Evolutionary conservation across 495 filamentous ascomycete genomes (phyloP).

Genomic region (Penicillium cataractarum): DNA sequence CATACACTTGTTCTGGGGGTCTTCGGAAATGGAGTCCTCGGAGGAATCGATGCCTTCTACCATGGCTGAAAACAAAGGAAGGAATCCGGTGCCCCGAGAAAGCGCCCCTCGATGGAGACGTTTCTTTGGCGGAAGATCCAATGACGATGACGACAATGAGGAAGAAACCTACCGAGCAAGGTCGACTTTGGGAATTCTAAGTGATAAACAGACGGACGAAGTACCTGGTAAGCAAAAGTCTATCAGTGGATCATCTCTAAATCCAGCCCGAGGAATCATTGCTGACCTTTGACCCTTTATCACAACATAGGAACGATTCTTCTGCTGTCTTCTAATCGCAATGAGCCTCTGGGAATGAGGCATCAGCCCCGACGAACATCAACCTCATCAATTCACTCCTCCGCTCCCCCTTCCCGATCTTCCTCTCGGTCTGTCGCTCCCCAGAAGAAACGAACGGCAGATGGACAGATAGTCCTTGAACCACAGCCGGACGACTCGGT

Average conservation of each 20-base stretch:
- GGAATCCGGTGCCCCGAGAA: neutral
- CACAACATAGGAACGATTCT: constrained; percentile 70
- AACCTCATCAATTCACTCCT: constrained; percentile 69
- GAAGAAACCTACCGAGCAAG: constrained; percentile 45
- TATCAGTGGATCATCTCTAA: neutral
- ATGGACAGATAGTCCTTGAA: constrained; percentile 86
- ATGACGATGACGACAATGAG: constrained; percentile 3
- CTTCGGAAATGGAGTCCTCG: constrained; percentile 9
- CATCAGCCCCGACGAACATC: constrained; percentile 77
- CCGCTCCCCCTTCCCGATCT: constrained; percentile 52
- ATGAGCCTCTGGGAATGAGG: constrained; percentile 79
- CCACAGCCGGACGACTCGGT: constrained; percentile 89
- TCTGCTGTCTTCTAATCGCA: constrained; percentile 72
- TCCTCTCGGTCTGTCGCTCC: constrained; percentile 42
- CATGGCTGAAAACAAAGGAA: neutral
- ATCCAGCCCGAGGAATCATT: neutral
- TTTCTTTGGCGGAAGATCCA: constrained; percentile 20
- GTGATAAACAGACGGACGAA: constrained; percentile 81
- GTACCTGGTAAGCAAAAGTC: constrained; percentile 70
- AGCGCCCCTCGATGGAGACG: constrained; percentile 26
- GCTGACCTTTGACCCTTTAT: neutral
- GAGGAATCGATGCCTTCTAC: constrained; percentile 1
- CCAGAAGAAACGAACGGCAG: constrained; percentile 72
- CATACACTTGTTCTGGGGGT: neutral
- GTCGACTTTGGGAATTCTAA: constrained; percentile 84